These are phyloP conservation scores for Neurospora sp. DNA, from an alignment of 495 filamentous ascomycete genomes.

Conservation along the genomic window DNA sequence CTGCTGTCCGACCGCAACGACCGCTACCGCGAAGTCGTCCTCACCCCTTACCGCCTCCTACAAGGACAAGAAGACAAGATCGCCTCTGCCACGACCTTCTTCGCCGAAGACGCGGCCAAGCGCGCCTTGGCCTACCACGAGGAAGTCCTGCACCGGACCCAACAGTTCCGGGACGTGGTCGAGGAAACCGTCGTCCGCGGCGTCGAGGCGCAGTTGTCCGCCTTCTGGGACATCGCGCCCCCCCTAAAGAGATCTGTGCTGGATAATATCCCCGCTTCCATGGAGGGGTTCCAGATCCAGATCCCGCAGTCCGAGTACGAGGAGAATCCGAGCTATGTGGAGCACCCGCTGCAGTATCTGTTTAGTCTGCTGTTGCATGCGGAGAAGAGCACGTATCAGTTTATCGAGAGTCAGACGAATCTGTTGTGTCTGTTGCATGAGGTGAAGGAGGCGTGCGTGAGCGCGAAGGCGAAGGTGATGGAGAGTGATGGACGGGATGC, in stretches of 20 bases:
- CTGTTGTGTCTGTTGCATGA: constrained; percentile 89
- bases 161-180: constrained; percentile 70
- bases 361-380: constrained; percentile 74
- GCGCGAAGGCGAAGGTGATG: constrained; percentile 46
- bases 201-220: constrained; percentile 79
- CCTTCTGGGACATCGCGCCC: constrained; percentile 97
- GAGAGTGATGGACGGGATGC: constrained; percentile 50
- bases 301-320: constrained; percentile 68
- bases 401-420: constrained; percentile 91
- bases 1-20: constrained; percentile 75
- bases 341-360: constrained; percentile 79
- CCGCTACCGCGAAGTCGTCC: constrained; percentile 69
- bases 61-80: constrained; percentile 52
- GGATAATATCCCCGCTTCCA: constrained; percentile 57
- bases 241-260: constrained; percentile 55
- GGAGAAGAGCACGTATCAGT: constrained; percentile 86
- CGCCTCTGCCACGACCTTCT: constrained; percentile 67
- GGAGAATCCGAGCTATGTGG: constrained; percentile 73
- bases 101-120: constrained; percentile 62
- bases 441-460: constrained; percentile 69
- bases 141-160: constrained; percentile 56
- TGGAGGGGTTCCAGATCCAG: constrained; percentile 46
- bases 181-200: constrained; percentile 79
- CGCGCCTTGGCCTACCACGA: constrained; percentile 55
- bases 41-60: constrained; percentile 66